These are phyloP conservation scores for Quercus rubra DNA, from an alignment of 306 rosid species.

Conservation along the genomic window DNA sequence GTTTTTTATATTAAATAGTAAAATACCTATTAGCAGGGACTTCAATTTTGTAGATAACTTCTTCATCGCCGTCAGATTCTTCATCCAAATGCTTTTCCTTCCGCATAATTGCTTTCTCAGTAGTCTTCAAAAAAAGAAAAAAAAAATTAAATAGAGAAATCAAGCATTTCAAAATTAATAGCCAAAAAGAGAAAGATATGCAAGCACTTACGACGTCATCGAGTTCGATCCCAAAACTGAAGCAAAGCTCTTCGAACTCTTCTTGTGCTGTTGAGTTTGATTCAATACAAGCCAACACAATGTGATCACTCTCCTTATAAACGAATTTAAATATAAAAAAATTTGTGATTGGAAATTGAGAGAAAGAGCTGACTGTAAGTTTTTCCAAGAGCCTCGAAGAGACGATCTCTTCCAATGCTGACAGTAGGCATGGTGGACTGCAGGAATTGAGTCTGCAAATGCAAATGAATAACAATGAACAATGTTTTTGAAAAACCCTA, in stretches of 20 bases:
- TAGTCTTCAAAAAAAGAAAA: slow-evolving; percentile 47
- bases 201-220: slow-evolving; percentile 74
- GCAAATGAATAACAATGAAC: neutral
- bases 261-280: slow-evolving; percentile 56
- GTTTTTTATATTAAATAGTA: neutral
- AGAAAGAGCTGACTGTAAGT: slow-evolving; percentile 64
- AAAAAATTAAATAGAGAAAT: neutral
- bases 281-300: slow-evolving; percentile 3
- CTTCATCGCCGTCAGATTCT: slow-evolving; percentile 51
- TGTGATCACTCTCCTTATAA: neutral
- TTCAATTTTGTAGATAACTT: slow-evolving; percentile 68
- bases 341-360: neutral
- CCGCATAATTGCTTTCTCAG: slow-evolving; percentile 82
- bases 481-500: neutral
- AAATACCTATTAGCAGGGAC: slow-evolving; percentile 81
- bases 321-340: neutral
- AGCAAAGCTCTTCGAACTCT: slow-evolving; percentile 86
- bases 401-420: slow-evolving; percentile 86
- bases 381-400: slow-evolving; percentile 64
- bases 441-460: neutral
- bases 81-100: slow-evolving; percentile 82
- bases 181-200: neutral
- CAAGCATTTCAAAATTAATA: neutral
- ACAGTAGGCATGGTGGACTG: slow-evolving; percentile 72
- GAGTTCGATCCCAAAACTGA: slow-evolving; percentile 87